Evolutionary conservation across 345 rosid species (phyloP), one percentile per base, ranked within the genome.

Genomic region (Theobroma cacao): DNA sequence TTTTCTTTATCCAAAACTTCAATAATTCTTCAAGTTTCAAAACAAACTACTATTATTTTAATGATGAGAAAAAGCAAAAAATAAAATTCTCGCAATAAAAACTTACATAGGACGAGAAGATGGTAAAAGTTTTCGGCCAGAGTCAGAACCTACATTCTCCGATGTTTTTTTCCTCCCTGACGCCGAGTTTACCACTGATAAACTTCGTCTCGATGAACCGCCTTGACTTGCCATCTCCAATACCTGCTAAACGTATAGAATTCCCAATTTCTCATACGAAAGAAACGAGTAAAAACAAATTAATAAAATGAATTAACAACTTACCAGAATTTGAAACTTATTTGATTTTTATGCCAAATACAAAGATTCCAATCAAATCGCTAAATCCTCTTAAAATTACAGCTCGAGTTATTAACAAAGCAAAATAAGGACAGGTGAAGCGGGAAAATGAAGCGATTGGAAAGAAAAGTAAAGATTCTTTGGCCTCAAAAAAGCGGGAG

Each of bases 181-280:
- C 9, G 92, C 88, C 0, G 88, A 80, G 77, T 63, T 88, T 50
- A 90, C 56, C 58, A 84, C 33, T 52, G 97, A 85, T 64, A 86
- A n/a, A 68, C 91, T 91, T 75, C 84, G 89, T 84, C 98, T 87
- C 40, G 95, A 88, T 47, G 97, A 81, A 71, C 93, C 92, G 45
- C 88, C 88, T 81, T 91, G 94, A 85, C 90, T 88, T 6, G 94
- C 88, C 99, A 97, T 97, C 74, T 84, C 40, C 80, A 26, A 56
- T 22, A 24, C 36, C 33, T 52, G 14, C 2, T 8, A 60, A 30
- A 60, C 40, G 3, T 47, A 68, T 26, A 14, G 17, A 18, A 30
- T 5, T 58, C 14, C 30, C 30, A 28, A 34, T 28, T 40, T 50
- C 41, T 50, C 60, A 71, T 33, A 17, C 12, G 63, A 70, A 71